phyloP scores from a whole-genome alignment of 176 grass and related monocot genomes.

The Lolium rigidum region DNA sequence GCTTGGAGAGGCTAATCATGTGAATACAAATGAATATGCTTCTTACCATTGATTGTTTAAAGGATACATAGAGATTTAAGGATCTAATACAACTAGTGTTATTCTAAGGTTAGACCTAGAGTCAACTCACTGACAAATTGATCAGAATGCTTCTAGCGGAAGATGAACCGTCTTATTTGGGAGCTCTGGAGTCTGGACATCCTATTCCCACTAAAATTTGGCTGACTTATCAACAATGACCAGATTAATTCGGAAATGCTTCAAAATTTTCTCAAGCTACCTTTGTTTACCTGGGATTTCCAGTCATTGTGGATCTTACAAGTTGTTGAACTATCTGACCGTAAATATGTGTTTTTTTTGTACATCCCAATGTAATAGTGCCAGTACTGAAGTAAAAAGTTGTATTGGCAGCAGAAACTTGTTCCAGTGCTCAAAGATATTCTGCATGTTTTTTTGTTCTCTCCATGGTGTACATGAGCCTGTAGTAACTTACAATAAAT shows the following conservation, averaged over 20 bases:
- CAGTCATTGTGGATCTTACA: constrained; percentile 41
- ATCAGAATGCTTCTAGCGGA: constrained; percentile 28
- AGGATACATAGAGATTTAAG: constrained; percentile 34
- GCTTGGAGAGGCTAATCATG: constrained; percentile 69
- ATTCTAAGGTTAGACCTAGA: constrained; percentile 38
- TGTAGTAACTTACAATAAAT: not conserved
- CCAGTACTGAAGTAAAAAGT: constrained; percentile 20
- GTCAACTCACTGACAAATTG: constrained; percentile 43
- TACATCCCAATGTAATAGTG: constrained; percentile 20
- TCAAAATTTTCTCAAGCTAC: constrained; percentile 18
- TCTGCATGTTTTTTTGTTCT: not conserved
- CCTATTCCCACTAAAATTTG: constrained; percentile 31
- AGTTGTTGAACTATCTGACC: constrained; percentile 13
- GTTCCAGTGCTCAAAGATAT: not conserved
- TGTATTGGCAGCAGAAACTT: constrained; percentile 21
- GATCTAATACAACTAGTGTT: constrained; percentile 34
- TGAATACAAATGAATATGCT: constrained; percentile 49
- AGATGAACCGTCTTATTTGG: constrained; percentile 31
- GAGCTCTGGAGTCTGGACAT: constrained; percentile 46
- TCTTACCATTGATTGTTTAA: constrained; percentile 55
- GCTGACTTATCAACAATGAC: constrained; percentile 12
- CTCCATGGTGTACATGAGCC: not conserved
- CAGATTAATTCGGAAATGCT: constrained; percentile 42
- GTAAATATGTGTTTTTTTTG: constrained; percentile 37
- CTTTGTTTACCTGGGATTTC: constrained; percentile 11